Evolutionary conservation across 306 rosid genomes (phyloP), one percentile per base, ranked within the genome.

Genomic region (Hippophae rhamnoides): DNA sequence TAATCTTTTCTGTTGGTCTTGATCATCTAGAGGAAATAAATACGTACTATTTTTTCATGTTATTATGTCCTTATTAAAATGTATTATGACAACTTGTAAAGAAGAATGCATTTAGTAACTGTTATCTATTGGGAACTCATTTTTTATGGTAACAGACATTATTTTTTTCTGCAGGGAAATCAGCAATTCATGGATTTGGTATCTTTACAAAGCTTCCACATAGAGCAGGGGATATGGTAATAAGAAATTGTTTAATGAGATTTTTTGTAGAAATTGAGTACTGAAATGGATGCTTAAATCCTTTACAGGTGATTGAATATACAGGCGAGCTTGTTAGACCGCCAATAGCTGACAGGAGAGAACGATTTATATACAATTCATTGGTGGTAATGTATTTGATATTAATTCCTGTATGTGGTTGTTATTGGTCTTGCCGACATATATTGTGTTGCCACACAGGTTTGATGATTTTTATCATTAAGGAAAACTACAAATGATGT

Each of bases 171-270:
- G 41, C 73, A 90, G 99, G 99, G 67, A 92, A 92, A 78, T 92
- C 99, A 10, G 84, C 95, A 78, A 92, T 92, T 74, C 99, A 92
- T 82, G 99, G 99, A 70, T 92, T 87, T 86, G 99, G 99, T 63
- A 92, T 92, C 78, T 92, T 92, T 61, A 81, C 99, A 41, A 92
- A 92, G 84, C 89, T 83, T 73, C 94, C 99, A 60, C 85, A 85
- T 72, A 88, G 89, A 86, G 99, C 96, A 12, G 99, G 99, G 61
- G 99, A 92, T 72, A 92, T 92, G 99, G 99, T 92, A 88, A 71
- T 54, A 25, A 60, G 44, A 49, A 47, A 59, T 67, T 74, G 41
- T 26, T 58, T 51, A 56, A 45, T 41, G 50, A 48, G 60, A 60
- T 70, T 41, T 66, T 68, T 31, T 44, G 55, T 52, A 57, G 50